These are phyloP conservation scores for Fusarium sp. DNA, from an alignment of 2,329 filamentous ascomycete genomes.

Conservation along the genomic window DNA sequence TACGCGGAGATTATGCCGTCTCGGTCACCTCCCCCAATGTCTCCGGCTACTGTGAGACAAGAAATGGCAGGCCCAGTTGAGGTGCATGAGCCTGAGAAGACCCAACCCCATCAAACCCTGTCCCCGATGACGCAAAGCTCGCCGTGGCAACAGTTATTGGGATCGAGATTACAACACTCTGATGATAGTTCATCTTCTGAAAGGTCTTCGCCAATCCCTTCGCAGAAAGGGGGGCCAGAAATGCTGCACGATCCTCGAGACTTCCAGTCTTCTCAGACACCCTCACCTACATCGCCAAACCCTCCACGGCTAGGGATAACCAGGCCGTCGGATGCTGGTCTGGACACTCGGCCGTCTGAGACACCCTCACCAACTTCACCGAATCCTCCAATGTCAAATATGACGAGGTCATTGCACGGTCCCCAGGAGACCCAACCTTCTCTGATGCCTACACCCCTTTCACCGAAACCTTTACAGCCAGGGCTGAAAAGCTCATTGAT, in stretches of 20 bases:
- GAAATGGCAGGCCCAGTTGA: background rate
- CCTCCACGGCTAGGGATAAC: background rate
- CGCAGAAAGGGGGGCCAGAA: background rate
- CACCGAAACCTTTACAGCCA: background rate
- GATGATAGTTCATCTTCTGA: background rate
- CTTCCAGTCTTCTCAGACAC: background rate
- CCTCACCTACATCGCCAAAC: background rate
- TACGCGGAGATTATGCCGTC: background rate
- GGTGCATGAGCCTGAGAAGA: background rate
- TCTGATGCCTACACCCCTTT: background rate
- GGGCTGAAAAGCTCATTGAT: background rate
- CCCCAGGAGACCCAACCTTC: background rate
- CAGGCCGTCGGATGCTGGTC: background rate
- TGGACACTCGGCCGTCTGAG: background rate
- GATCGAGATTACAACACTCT: background rate
- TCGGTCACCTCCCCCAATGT: background rate
- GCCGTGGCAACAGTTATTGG: background rate
- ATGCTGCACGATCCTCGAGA: background rate
- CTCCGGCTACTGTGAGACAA: background rate
- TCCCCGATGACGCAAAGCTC: background rate
- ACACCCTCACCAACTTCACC: constrained; percentile 6
- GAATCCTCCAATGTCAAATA: background rate
- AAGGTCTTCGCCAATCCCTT: background rate
- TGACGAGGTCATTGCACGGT: background rate
- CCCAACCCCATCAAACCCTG: background rate